Base-by-base conservation (phyloP, 257 asterid genomes). In the Solanum virginianum region DNA sequence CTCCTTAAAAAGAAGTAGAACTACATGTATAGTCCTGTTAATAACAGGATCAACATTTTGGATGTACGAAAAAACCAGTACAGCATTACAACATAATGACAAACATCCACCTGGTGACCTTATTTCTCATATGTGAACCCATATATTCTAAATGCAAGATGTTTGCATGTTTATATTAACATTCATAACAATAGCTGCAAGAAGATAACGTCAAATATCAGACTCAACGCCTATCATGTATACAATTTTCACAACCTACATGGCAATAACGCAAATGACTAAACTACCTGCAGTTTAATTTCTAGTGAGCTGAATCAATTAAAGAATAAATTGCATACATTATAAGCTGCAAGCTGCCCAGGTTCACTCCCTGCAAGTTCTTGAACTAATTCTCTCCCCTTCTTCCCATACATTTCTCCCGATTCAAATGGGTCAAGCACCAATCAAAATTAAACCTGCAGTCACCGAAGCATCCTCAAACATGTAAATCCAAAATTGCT, bases 291-390 rank as follows among this genome's bases (percentile, higher is more conserved):
- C 4, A 62, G 62, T 51, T 4, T 26, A 49, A 49, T 77, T 77
- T 14, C 15, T 77, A 53, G 39, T 22, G 43, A 60, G 41, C 22
- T 59, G n/a, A n/a, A 14, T 59, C 84, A 43, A 81, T 83, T 3
- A 20, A 29, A 80, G 20, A 45, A 24, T 51, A 88, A 22, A 22
- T 55, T 69, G 54, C 59, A 68, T 90, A 93, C 99, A 83, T 96
- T 91, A 87, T 92, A 96, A 86, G 93, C 89, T 55, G 90, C 66
- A 56, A 96, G 92, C 89, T 94, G 96, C 80, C 99, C 98, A 26
- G 92, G 93, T 72, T 94, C 97, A 60, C 90, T 57, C 53, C 91
- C 90, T 2, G 93, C 94, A 32, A 94, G 87, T 88, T 96, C 99
- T 86, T 88, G 94, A 82, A 93, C 95, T 87, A 96, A 88, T 70